phyloP scores from a whole-genome alignment of 306 rosid genomes.

The Fragaria iinumae region DNA sequence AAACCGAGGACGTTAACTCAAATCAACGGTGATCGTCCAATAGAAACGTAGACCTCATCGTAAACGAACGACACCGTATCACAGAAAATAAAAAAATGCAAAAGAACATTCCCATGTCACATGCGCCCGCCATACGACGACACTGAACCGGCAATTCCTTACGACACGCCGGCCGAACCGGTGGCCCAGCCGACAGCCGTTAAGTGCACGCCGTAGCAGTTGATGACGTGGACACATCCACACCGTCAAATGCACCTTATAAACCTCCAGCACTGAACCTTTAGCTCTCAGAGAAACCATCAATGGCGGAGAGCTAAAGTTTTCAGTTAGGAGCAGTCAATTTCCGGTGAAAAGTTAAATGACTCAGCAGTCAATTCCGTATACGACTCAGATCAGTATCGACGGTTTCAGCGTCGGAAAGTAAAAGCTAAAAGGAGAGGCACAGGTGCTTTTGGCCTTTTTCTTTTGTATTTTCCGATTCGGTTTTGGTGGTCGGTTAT shows the following conservation, averaged over 20 bases:
- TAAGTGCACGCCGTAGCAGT: slow-evolving; percentile 18
- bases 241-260: slow-evolving; percentile 7
- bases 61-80: not conserved
- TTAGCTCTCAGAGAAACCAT: not conserved
- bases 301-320: slow-evolving; percentile 15
- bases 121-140: slow-evolving; percentile 21
- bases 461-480: slow-evolving; percentile 21
- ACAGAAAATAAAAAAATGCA: not conserved
- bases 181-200: slow-evolving; percentile 24
- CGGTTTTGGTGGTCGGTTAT: slow-evolving; percentile 40
- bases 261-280: not conserved
- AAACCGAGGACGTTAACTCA: not conserved
- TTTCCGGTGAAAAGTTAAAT: slow-evolving; percentile 11
- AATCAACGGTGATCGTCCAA: not conserved
- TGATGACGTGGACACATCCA: slow-evolving; percentile 36
- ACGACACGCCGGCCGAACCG: slow-evolving; percentile 32
- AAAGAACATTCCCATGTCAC: slow-evolving; percentile 31
- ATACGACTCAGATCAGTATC: slow-evolving; percentile 12
- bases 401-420: slow-evolving; percentile 36
- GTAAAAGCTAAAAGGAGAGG: slow-evolving; percentile 20
- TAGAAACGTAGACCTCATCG: not conserved
- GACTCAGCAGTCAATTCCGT: slow-evolving; percentile 15
- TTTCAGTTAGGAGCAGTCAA: slow-evolving; percentile 14
- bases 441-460: slow-evolving; percentile 24
- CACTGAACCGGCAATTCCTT: slow-evolving; percentile 33